Evolutionary conservation across 257 asterid genomes (phyloP).

Genomic region (Pogostemon cablin): DNA sequence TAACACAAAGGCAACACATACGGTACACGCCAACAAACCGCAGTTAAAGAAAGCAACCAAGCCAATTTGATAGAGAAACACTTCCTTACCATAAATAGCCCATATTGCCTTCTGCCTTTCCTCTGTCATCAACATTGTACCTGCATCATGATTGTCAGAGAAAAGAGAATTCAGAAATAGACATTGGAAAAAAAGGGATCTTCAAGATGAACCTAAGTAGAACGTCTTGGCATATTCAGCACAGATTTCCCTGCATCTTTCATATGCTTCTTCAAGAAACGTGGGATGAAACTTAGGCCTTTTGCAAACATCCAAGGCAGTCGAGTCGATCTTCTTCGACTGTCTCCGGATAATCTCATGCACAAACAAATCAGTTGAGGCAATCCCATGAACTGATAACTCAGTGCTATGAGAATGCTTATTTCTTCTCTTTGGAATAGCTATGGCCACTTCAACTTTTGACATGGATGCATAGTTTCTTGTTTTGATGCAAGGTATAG

Average conservation of each 20-base stretch:
- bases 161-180: neutral
- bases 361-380: constrained; percentile 45
- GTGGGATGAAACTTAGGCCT: constrained; percentile 48
- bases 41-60: too few species aligned
- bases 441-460: constrained; percentile 43
- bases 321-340: constrained; percentile 33
- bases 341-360: constrained; percentile 64
- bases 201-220: constrained; percentile 53
- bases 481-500: constrained; percentile 33
- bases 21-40: too few species aligned
- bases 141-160: constrained; percentile 43
- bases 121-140: constrained; percentile 76
- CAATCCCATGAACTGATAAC: constrained; percentile 47
- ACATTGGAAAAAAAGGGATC: neutral
- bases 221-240: constrained; percentile 86
- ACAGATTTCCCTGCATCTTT: constrained; percentile 71
- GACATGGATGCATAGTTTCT: constrained; percentile 26
- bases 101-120: constrained; percentile 80
- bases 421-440: constrained; percentile 45
- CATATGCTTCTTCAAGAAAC: constrained; percentile 75
- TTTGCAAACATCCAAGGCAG: constrained; percentile 13
- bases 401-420: constrained; percentile 30
- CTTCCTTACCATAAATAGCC: constrained; percentile 73
- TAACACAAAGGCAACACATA: neutral
- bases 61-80: neutral